Evolutionary conservation across 1,284 basidiomycete genomes (phyloP).

Genomic region (Pseudozyma tsukubaensis): DNA sequence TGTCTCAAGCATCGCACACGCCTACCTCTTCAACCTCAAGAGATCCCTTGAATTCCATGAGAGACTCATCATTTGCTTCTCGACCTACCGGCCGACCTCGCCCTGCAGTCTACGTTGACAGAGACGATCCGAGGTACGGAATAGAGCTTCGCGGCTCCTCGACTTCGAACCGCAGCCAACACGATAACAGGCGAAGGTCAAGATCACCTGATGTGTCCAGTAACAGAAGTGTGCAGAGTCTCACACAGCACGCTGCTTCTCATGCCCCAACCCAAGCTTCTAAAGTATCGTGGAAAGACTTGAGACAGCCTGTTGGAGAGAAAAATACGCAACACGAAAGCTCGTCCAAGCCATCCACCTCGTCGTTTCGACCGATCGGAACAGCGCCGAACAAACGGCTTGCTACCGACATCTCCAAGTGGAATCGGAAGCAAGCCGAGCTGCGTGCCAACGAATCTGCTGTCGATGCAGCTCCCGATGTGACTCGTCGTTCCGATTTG

Average conservation of each 20-base stretch:
- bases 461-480: background rate
- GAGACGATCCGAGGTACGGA: slow-evolving; percentile 15
- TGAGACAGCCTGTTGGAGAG: slow-evolving; percentile 6
- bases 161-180: background rate
- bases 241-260: too few species aligned
- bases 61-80: background rate
- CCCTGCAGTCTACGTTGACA: slow-evolving; percentile 15
- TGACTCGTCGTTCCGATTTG: too few species aligned
- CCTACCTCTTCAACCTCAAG: background rate
- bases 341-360: background rate
- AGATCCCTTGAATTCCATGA: background rate
- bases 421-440: slow-evolving; percentile 48
- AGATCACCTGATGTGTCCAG: slow-evolving; percentile 10
- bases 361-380: background rate
- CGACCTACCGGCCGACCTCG: background rate
- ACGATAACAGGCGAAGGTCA: slow-evolving; percentile 12
- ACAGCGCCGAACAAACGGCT: slow-evolving; percentile 33
- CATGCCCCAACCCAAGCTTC: background rate
- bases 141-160: background rate
- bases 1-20: slow-evolving; percentile 2
- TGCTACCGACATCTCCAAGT: slow-evolving; percentile 36
- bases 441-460: slow-evolving; percentile 15
- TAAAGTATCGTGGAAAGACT: slow-evolving; percentile 16
- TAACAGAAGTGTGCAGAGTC: too few species aligned
- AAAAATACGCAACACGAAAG: background rate